Conservation (phyloP, 345 rosid species). For the Mangifera indica region DNA sequence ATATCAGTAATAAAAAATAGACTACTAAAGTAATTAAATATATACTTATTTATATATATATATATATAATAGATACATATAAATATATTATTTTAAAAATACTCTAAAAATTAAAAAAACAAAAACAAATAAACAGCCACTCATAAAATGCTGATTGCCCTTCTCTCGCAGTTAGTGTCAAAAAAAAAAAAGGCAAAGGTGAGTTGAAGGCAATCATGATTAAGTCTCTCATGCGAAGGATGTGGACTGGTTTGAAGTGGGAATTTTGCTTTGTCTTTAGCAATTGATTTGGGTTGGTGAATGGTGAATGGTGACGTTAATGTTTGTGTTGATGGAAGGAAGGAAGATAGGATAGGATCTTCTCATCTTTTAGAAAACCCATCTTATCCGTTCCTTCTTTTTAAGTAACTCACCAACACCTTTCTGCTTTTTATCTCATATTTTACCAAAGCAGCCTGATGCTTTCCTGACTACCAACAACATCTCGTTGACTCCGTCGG, state of each 20-base stretch:
- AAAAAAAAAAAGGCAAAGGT: neutral
- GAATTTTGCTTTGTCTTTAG: neutral
- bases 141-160: no score
- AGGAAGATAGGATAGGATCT: no score
- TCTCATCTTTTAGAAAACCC: conserved; percentile 12
- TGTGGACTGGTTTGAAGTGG: no score
- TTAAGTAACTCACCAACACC: neutral
- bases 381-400: conserved; percentile 13
- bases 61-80: no score
- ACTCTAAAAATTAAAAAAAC: no score
- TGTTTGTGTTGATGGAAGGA: neutral
- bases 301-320: neutral
- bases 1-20: no score
- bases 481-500: neutral
- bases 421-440: neutral
- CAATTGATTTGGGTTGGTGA: neutral
- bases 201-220: no score
- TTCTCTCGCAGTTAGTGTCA: neutral
- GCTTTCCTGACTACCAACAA: conserved; percentile 7
- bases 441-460: neutral
- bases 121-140: no score
- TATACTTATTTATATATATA: no score
- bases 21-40: no score
- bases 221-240: neutral
- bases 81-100: no score